Conservation (phyloP, 441 rosid genomes). For the Omphalea diandra region DNA sequence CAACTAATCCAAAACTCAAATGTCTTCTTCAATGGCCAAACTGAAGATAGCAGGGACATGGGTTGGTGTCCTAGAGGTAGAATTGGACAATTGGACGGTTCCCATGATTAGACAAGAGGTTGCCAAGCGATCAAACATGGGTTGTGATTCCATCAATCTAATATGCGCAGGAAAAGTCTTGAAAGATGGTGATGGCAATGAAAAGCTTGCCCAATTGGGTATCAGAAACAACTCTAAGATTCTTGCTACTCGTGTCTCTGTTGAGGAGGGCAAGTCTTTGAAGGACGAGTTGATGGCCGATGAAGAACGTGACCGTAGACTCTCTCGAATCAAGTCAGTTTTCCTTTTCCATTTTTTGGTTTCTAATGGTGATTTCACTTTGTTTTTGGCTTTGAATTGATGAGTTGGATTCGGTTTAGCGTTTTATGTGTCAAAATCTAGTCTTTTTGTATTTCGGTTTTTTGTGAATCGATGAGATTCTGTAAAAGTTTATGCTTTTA, state of each 20-base stretch:
- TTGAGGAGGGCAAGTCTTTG: slow-evolving; percentile 63
- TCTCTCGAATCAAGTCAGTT: slow-evolving; percentile 71
- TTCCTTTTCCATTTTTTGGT: not conserved
- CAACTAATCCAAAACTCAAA: not conserved
- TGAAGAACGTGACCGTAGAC: slow-evolving; percentile 68
- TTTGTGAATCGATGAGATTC: not conserved
- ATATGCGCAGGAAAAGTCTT: slow-evolving; percentile 70
- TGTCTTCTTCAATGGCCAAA: slow-evolving; percentile 48
- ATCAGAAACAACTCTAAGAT: slow-evolving; percentile 64
- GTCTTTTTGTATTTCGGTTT: not conserved
- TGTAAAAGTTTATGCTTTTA: no score
- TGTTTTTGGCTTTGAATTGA: not conserved
- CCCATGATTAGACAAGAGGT: slow-evolving; percentile 71
- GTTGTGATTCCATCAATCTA: slow-evolving; percentile 59
- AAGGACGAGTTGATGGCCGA: slow-evolving; percentile 53
- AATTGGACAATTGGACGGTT: slow-evolving; percentile 74
- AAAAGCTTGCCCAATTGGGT: slow-evolving; percentile 56
- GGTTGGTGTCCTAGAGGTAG: slow-evolving; percentile 74
- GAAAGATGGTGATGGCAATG: slow-evolving; percentile 53
- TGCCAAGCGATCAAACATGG: slow-evolving; percentile 53
- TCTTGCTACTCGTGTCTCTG: slow-evolving; percentile 56
- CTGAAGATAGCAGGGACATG: slow-evolving; percentile 81
- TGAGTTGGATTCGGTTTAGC: not conserved
- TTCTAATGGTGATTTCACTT: no score
- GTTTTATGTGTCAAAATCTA: not conserved